Evolutionary conservation across 2,329 filamentous ascomycete genomes (phyloP).

Genomic region (Samsoniella hepiali): DNA sequence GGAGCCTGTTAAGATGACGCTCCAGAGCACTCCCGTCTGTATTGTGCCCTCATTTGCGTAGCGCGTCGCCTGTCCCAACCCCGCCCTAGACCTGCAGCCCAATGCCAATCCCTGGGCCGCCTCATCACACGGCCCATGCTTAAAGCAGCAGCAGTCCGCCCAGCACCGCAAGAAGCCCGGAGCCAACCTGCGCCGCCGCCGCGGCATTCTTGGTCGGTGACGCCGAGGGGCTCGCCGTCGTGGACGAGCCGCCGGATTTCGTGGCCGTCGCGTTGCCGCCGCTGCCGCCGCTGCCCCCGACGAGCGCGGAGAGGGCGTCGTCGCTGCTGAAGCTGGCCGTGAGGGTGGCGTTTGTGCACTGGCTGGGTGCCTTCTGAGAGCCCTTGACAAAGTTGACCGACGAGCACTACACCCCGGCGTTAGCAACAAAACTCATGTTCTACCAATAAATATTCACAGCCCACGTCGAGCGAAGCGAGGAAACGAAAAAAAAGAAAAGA

Average conservation of each 20-base stretch:
- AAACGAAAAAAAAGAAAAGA: neutral
- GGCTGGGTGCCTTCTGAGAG: conserved; percentile 29
- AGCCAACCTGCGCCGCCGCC: neutral
- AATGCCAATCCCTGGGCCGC: neutral
- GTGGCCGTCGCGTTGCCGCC: neutral
- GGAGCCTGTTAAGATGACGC: too few relatives aligned
- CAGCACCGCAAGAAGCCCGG: conserved; percentile 9
- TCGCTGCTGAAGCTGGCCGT: conserved; percentile 33
- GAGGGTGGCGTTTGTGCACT: conserved; percentile 37
- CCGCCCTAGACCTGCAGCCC: neutral
- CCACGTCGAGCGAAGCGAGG: conserved; percentile 10
- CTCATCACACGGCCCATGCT: neutral
- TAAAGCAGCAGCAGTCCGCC: conserved; percentile 3
- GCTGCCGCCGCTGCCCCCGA: conserved; percentile 20
- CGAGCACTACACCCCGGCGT: conserved; percentile 43
- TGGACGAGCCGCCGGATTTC: conserved; percentile 3
- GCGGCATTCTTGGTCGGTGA: conserved; percentile 1
- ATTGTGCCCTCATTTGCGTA: too few relatives aligned
- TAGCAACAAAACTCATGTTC: neutral
- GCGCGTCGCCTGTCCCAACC: too few relatives aligned
- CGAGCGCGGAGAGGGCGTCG: conserved; percentile 33
- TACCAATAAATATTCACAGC: neutral
- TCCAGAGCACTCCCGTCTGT: too few relatives aligned
- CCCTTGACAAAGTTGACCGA: conserved; percentile 54
- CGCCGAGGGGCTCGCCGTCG: neutral